Evolutionary conservation across 2,329 filamentous ascomycete genomes (phyloP).

Genomic region (Penicillium sp.): DNA sequence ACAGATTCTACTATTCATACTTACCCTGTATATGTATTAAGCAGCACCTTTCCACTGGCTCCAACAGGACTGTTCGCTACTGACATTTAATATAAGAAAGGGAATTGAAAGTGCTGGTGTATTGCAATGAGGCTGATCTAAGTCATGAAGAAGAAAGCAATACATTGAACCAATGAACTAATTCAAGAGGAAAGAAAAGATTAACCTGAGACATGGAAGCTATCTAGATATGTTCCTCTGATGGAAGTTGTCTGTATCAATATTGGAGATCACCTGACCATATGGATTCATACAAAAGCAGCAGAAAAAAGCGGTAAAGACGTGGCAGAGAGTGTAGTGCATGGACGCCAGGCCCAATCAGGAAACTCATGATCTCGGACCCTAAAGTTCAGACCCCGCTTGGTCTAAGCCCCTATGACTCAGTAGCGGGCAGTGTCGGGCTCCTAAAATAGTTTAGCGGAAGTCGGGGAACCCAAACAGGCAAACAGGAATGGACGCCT

Average conservation of each 20-base stretch:
- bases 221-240: no score
- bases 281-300: background rate
- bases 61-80: no score
- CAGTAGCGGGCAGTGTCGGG: conserved; percentile 6
- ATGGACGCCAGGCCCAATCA: background rate
- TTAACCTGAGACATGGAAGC: no score
- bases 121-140: no score
- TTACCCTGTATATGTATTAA: no score
- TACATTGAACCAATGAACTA: no score
- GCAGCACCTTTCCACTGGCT: no score
- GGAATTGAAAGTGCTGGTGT: no score
- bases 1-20: no score
- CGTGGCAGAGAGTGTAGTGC: background rate
- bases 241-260: background rate
- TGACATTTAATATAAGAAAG: no score
- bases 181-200: no score
- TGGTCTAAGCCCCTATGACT: conserved; percentile 4
- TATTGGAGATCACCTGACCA: background rate
- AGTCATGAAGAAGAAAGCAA: no score
- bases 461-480: conserved; percentile 31
- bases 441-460: conserved; percentile 27
- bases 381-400: background rate
- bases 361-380: background rate
- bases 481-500: conserved; percentile 22
- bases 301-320: background rate